These are phyloP conservation scores for Sutorius australiensis DNA, from an alignment of 768 basidiomycete species.

Conservation along the genomic window DNA sequence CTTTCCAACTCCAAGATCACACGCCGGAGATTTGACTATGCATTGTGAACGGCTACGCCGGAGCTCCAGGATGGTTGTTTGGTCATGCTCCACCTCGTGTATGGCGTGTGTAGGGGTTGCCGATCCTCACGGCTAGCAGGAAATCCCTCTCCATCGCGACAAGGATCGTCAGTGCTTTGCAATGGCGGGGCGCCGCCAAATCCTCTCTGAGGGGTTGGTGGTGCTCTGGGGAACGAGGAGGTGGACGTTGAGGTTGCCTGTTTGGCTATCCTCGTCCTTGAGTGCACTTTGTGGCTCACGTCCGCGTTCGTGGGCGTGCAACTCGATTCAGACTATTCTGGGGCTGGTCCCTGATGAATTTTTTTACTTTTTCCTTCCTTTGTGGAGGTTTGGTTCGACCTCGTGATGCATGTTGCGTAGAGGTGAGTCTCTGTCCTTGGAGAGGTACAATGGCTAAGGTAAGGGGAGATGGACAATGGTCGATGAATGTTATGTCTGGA, in stretches of 20 bases:
- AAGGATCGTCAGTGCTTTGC: neutral
- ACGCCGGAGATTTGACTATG: neutral
- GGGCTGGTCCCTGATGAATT: slow-evolving; percentile 19
- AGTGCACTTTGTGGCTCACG: slow-evolving; percentile 29
- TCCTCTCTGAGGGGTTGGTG: too few relatives aligned
- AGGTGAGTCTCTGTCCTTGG: neutral
- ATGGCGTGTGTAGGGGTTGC: neutral
- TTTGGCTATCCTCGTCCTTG: slow-evolving; percentile 16
- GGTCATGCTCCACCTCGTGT: neutral
- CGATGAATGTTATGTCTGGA: neutral
- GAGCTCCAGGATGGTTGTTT: neutral
- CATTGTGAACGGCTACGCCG: neutral
- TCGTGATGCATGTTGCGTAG: neutral
- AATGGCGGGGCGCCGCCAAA: too few relatives aligned
- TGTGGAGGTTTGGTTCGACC: neutral
- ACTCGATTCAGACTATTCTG: slow-evolving; percentile 35
- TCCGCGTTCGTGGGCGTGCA: slow-evolving; percentile 12
- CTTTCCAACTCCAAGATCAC: too few relatives aligned
- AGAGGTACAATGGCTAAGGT: neutral
- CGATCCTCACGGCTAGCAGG: accelerated
- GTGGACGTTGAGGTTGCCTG: neutral
- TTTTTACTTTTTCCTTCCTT: slow-evolving; percentile 12
- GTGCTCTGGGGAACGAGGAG: slow-evolving; percentile 21
- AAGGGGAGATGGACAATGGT: neutral
- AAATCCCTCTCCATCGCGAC: neutral